These are phyloP conservation scores for Hypoxylon intermedium DNA, from an alignment of 495 filamentous ascomycete genomes.

Conservation along the genomic window DNA sequence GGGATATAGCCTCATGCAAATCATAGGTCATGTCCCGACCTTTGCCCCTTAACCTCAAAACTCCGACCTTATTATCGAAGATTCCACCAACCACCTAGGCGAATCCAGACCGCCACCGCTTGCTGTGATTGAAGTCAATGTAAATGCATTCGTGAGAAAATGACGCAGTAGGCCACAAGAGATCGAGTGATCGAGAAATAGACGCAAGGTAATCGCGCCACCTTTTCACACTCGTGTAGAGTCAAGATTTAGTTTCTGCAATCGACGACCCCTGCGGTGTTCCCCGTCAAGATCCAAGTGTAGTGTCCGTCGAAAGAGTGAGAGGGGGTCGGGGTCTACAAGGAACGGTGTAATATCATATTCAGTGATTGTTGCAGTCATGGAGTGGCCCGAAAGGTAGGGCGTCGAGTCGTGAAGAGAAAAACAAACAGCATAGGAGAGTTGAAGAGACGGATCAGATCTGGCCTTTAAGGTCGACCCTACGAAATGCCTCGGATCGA, in stretches of 20 bases:
- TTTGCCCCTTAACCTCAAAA: slow-evolving; percentile 13
- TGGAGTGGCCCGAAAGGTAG: slow-evolving; percentile 13
- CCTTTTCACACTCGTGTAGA: slow-evolving; percentile 23
- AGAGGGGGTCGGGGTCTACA: slow-evolving; percentile 32
- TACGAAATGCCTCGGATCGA: slow-evolving; percentile 73
- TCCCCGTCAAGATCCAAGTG: slow-evolving; percentile 16
- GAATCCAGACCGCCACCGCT: slow-evolving; percentile 8
- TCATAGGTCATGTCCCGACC: slow-evolving; percentile 2
- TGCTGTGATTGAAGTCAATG: slow-evolving; percentile 38
- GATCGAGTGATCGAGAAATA: slow-evolving; percentile 25
- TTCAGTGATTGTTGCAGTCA: slow-evolving; percentile 17
- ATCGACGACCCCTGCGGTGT: slow-evolving; percentile 17
- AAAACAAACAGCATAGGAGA: slow-evolving; percentile 17
- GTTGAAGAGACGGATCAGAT: slow-evolving; percentile 63
- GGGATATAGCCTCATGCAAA: slow-evolving; percentile 1
- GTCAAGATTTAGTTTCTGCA: slow-evolving; percentile 26
- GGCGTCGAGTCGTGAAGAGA: slow-evolving; percentile 21
- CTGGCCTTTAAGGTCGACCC: slow-evolving; percentile 96
- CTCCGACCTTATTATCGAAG: neutral
- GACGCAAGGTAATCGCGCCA: slow-evolving; percentile 24
- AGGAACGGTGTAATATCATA: slow-evolving; percentile 10
- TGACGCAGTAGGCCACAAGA: slow-evolving; percentile 9
- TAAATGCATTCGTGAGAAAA: slow-evolving; percentile 8
- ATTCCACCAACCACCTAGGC: slow-evolving; percentile 20
- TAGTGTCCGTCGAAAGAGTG: slow-evolving; percentile 9